Percentiles rank a stretch among this genome's conserved stretches.
Evolutionary conservation across 164 flowering plant species (phyloP).

Genomic region (Vitis labrusca): DNA sequence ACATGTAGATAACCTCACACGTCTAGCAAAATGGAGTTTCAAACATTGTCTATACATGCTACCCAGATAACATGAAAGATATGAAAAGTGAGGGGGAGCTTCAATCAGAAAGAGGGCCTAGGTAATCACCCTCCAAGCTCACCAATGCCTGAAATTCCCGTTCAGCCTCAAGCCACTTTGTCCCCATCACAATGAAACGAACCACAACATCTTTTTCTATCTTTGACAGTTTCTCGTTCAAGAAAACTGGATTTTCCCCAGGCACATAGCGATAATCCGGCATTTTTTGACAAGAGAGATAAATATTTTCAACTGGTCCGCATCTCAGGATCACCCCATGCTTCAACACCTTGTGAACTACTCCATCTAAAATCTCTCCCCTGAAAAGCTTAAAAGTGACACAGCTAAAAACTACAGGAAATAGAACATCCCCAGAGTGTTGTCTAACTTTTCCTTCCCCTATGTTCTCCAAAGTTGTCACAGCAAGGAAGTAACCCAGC

Average conservation of each 20-base stretch:
- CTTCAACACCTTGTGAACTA: constrained; percentile 56
- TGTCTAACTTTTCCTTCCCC: constrained; percentile 67
- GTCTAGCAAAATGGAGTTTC: too few relatives aligned
- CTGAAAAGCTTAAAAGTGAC: constrained; percentile 62
- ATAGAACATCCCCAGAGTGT: constrained; percentile 63
- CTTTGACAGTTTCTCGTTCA: constrained; percentile 45
- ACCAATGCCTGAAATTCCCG: constrained; percentile 48
- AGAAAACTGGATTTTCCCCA: constrained; percentile 67
- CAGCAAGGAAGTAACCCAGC: constrained; percentile 62
- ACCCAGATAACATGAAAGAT: too few relatives aligned
- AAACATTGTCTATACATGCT: too few relatives aligned
- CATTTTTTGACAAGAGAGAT: constrained; percentile 62
- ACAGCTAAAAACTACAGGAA: constrained; percentile 68
- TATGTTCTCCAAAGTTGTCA: constrained; percentile 49
- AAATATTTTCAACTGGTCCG: constrained; percentile 66
- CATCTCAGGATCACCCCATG: constrained; percentile 70
- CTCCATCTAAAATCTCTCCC: constrained; percentile 70
- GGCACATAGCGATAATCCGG: constrained; percentile 49
- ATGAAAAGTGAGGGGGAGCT: too few relatives aligned
- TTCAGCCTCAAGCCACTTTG: constrained; percentile 52
- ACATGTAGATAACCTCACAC: too few relatives aligned
- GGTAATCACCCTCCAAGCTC: constrained; percentile 51
- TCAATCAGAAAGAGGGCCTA: constrained; percentile 39
- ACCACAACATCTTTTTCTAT: constrained; percentile 51
- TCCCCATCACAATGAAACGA: constrained; percentile 45